Base-by-base conservation (phyloP, 2,329 filamentous ascomycete species). In the Aspergillus sp. region DNA sequence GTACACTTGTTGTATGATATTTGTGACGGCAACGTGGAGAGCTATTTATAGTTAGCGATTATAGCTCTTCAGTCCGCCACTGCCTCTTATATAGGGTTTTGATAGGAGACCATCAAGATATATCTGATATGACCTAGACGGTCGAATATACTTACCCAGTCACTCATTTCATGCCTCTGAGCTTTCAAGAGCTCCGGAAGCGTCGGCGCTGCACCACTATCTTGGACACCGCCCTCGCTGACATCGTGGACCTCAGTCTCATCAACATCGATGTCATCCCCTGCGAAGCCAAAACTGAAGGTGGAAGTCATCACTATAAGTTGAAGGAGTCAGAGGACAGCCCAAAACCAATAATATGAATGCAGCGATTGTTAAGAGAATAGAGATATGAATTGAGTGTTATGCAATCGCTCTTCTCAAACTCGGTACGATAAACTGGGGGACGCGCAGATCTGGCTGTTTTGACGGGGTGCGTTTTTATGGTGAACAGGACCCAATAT, bases 221-320 rank as follows among this genome's bases (percentile, higher is more conserved):
- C 34, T n/a, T 59, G 55, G 11, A 39, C 46, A 40, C 62, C 39
- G 27, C 37, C 56, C 30, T 62, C 20, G 3, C 30, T 37, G 33
- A 24, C 22, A 30, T 61, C 45, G n/a, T 57, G 60, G 37, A 63
- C 41, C 22, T 71, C 70, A 34, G 61, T 46, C 24, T 71, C 70
- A 57, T 62, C 66, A 24, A 76, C 72, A 51, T 83, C 82, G 70
- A 84, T 84, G 64, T 86, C 83, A 58, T 86, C 83, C 19, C 81
- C 82, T 0, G 80, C 78, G 64, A 86, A 86, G 17, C 82, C 82
- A 61, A 86, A 86, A 57, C 80, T 81, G 68, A 86, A 85, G 17
- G 64, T 48, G 12, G 66, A 74, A 5, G 70, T 63, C 47, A 56
- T 56, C 15, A 5, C 13, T 51, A 27, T 17, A 19, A 17, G 15